Evolutionary conservation across 495 filamentous ascomycete genomes (phyloP).

Genomic region (Xylaria acuta): DNA sequence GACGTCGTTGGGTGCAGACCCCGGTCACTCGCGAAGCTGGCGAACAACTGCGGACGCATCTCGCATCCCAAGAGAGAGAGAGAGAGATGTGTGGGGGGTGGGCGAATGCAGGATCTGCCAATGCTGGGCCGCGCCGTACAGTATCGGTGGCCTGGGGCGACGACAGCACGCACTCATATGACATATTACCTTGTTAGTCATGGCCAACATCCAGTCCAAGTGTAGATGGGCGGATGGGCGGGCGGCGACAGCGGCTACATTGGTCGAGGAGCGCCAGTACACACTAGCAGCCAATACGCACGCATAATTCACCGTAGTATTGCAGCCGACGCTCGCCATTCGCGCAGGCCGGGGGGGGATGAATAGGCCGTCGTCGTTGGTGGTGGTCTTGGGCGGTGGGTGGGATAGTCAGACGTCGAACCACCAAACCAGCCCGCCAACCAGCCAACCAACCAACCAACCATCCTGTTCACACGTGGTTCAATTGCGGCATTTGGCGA

Average conservation of each 20-base stretch:
- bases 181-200: conserved; percentile 7
- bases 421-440: too few species aligned
- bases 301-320: conserved; percentile 13
- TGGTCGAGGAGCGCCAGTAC: conserved; percentile 2
- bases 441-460: conserved; percentile 3
- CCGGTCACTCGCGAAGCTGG: conserved; percentile 18
- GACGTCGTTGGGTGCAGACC: conserved; percentile 25
- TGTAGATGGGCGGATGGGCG: conserved; percentile 8
- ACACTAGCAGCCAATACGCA: background rate
- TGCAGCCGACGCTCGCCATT: conserved; percentile 18
- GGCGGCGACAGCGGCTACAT: conserved; percentile 21
- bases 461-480: conserved; percentile 21
- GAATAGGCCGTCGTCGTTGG: background rate
- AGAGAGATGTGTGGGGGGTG: conserved; percentile 21
- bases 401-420: conserved; percentile 24
- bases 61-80: background rate
- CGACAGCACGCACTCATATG: conserved; percentile 14
- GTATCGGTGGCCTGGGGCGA: conserved; percentile 8
- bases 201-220: background rate
- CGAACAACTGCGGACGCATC: conserved; percentile 18
- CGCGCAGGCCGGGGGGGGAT: background rate
- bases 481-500: conserved; percentile 28
- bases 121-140: background rate
- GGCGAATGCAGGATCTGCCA: conserved; percentile 15
- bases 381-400: conserved; percentile 1